Conservation (phyloP, 768 basidiomycete species). For the Peribolospora baueri region DNA sequence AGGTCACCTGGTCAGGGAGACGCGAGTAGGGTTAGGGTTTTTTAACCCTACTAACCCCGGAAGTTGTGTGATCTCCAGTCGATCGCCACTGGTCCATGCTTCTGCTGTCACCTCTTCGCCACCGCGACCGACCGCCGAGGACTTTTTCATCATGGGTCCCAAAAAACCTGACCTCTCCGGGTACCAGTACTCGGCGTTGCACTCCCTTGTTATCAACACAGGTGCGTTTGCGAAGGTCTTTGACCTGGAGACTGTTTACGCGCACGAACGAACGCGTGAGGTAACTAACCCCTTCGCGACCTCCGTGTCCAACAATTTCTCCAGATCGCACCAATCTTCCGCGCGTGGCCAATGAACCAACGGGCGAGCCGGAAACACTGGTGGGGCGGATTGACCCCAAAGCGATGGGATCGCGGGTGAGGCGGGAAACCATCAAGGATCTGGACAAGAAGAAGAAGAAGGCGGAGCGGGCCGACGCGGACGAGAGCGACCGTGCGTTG, state of each 20-base stretch:
- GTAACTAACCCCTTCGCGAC: background rate
- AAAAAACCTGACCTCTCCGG: constrained; percentile 56
- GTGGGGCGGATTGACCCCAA: constrained; percentile 66
- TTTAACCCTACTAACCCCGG: too few relatives aligned
- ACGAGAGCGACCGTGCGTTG: constrained; percentile 27
- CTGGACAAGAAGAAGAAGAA: constrained; percentile 1
- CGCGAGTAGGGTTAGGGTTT: too few relatives aligned
- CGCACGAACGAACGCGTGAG: background rate
- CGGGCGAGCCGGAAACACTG: constrained; percentile 82
- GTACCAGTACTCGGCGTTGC: constrained; percentile 91
- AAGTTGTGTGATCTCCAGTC: too few relatives aligned
- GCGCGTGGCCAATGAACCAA: constrained; percentile 62
- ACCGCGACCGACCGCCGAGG: background rate
- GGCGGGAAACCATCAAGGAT: background rate
- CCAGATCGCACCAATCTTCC: background rate
- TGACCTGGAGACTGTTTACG: too few relatives aligned
- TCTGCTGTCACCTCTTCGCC: background rate
- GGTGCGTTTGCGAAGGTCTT: background rate
- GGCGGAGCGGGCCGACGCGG: constrained; percentile 21
- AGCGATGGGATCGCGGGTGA: constrained; percentile 80
- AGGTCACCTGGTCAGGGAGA: too few relatives aligned
- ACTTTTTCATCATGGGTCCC: constrained; percentile 15
- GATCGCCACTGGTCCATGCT: background rate
- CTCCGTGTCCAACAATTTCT: background rate
- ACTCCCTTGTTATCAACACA: constrained; percentile 55